Conservation (phyloP, 2,329 filamentous ascomycete genomes). For the Calycina herbarum region DNA sequence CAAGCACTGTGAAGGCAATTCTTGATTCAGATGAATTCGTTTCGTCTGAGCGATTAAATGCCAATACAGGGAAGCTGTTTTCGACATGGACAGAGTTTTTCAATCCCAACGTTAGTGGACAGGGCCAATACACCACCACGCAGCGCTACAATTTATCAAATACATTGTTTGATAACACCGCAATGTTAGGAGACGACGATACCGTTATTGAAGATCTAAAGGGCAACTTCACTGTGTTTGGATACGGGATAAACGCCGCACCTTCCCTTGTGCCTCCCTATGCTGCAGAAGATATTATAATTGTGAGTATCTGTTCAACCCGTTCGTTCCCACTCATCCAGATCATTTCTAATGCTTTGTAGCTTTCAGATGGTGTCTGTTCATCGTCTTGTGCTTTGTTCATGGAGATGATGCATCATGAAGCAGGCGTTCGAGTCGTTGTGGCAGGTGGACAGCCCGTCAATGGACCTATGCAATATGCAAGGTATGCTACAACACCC, state of each 20-base stretch:
- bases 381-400: constrained; percentile 59
- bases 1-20: constrained; percentile 19
- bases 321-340: constrained; percentile 10
- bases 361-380: constrained; percentile 57
- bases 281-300: constrained; percentile 43
- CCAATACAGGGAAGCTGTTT: constrained; percentile 26
- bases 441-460: constrained; percentile 52
- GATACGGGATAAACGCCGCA: constrained; percentile 27
- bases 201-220: constrained; percentile 14
- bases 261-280: constrained; percentile 36
- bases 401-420: constrained; percentile 53
- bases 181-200: not conserved
- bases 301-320: constrained; percentile 31
- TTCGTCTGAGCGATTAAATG: constrained; percentile 24
- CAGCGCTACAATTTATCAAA: not conserved
- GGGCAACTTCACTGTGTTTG: constrained; percentile 33
- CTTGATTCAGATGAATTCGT: constrained; percentile 26
- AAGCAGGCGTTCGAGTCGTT: constrained; percentile 53
- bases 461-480: constrained; percentile 51
- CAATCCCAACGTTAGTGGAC: constrained; percentile 23
- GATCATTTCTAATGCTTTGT: constrained; percentile 38
- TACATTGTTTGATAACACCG: constrained; percentile 9
- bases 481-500: constrained; percentile 27
- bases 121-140: constrained; percentile 27
- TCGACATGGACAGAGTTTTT: constrained; percentile 27